Evolutionary conservation across 1,139 yeast species (phyloP).

Genomic region (Sugiyamaella japonica): DNA sequence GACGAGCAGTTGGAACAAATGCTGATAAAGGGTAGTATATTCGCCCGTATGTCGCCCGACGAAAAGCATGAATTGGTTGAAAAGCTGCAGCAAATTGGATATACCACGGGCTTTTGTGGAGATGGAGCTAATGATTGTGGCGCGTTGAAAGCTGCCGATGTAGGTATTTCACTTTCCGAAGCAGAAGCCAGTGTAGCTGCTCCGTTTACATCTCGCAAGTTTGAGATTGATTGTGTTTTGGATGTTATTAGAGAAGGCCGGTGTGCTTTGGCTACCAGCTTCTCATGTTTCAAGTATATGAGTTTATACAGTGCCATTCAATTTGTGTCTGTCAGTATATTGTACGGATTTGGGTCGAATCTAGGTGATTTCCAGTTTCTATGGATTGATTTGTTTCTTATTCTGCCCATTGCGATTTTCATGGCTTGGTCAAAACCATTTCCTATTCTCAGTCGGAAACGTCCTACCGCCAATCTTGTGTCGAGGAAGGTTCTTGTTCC

Average conservation of each 20-base stretch:
- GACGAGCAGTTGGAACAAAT: constrained; percentile 50
- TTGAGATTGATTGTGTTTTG: constrained; percentile 89
- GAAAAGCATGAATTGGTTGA: constrained; percentile 95
- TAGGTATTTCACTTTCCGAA: constrained; percentile 91
- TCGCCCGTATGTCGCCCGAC: constrained; percentile 98
- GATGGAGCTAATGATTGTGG: constrained; percentile 94
- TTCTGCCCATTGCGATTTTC: constrained; percentile 90
- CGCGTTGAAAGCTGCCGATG: constrained; percentile 95
- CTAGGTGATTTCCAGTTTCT: constrained; percentile 97
- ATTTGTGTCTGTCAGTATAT: constrained; percentile 78
- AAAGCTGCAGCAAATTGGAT: constrained; percentile 77
- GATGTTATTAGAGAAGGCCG: constrained; percentile 93
- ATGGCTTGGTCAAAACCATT: constrained; percentile 96
- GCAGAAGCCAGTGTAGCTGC: constrained; percentile 99
- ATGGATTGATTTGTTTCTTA: constrained; percentile 86
- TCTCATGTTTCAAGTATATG: constrained; percentile 97
- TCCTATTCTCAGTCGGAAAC: constrained; percentile 57
- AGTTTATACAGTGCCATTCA: constrained; percentile 95
- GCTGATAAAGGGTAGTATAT: constrained; percentile 71
- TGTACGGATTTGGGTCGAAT: constrained; percentile 87
- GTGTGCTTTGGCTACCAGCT: constrained; percentile 90
- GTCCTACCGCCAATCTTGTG: constrained; percentile 93
- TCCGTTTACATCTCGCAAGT: constrained; percentile 87
- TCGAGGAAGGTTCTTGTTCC: constrained; percentile 86
- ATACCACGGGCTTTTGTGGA: constrained; percentile 96